Conservation (phyloP, 176 grass and related monocot genomes). For the Juncus effusus region DNA sequence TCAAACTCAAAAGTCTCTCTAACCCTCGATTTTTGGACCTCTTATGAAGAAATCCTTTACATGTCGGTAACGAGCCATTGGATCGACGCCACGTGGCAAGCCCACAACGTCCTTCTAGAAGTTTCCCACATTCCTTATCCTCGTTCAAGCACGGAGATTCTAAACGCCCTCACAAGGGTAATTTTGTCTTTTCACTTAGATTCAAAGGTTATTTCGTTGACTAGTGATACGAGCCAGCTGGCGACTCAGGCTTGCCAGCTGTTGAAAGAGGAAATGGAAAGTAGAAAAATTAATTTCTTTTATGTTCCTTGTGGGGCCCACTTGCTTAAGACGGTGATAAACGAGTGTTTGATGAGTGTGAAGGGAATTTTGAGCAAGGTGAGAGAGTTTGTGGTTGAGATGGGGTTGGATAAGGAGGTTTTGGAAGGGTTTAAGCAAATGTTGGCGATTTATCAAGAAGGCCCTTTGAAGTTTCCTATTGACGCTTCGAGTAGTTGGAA, state of each 20-base stretch:
- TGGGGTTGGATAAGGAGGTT: slow-evolving; percentile 52
- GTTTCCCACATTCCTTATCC: slow-evolving; percentile 67
- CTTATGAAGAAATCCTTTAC: slow-evolving; percentile 67
- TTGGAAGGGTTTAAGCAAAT: slow-evolving; percentile 82
- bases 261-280: slow-evolving; percentile 52
- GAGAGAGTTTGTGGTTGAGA: slow-evolving; percentile 66
- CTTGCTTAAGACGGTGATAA: slow-evolving; percentile 65
- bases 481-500: slow-evolving; percentile 74
- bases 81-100: slow-evolving; percentile 82
- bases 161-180: slow-evolving; percentile 47
- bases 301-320: slow-evolving; percentile 82
- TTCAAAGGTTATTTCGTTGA: slow-evolving; percentile 73
- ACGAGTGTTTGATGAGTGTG: slow-evolving; percentile 60
- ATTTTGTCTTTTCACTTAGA: slow-evolving; percentile 53
- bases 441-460: slow-evolving; percentile 69
- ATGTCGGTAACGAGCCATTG: slow-evolving; percentile 89
- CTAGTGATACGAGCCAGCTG: slow-evolving; percentile 61
- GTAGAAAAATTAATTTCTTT: slow-evolving; percentile 59
- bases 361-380: slow-evolving; percentile 61
- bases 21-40: slow-evolving; percentile 86
- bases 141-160: slow-evolving; percentile 52
- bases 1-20: slow-evolving; percentile 74
- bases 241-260: slow-evolving; percentile 56
- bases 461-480: slow-evolving; percentile 74
- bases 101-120: slow-evolving; percentile 68